These are phyloP conservation scores for Rubus parviflorus DNA, from an alignment of 306 rosid species.

Conservation along the genomic window DNA sequence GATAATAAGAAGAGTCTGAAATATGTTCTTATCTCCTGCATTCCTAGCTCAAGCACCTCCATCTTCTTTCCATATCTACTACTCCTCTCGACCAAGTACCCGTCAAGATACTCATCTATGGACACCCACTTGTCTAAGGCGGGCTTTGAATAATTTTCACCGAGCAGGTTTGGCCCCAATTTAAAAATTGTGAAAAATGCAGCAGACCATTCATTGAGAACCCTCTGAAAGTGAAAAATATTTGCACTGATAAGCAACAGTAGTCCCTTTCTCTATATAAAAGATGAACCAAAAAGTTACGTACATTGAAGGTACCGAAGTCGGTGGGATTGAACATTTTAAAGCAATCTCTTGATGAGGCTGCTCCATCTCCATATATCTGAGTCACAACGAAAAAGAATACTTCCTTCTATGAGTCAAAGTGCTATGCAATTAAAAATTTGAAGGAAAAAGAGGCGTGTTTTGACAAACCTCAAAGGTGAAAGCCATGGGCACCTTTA, in stretches of 20 bases:
- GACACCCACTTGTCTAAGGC: conserved; percentile 71
- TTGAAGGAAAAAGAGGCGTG: conserved; percentile 14
- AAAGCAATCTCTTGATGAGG: conserved; percentile 84
- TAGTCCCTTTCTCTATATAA: neutral
- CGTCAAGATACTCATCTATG: conserved; percentile 91
- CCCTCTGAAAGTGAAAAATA: conserved; percentile 59
- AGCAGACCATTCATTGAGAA: conserved; percentile 86
- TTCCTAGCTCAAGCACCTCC: conserved; percentile 93
- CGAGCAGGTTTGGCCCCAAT: conserved; percentile 59
- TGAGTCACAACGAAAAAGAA: conserved; percentile 27
- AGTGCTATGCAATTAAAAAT: neutral
- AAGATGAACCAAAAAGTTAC: conserved; percentile 14
- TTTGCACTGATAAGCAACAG: neutral
- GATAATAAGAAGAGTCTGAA: conserved; percentile 93
- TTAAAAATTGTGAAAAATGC: conserved; percentile 85
- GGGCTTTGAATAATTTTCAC: conserved; percentile 39
- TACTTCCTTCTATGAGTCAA: conserved; percentile 12
- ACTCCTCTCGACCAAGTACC: conserved; percentile 88
- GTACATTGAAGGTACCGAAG: conserved; percentile 58
- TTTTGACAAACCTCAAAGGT: conserved; percentile 86
- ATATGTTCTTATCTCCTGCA: conserved; percentile 98
- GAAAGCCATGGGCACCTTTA: conserved; percentile 86
- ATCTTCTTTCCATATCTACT: conserved; percentile 92
- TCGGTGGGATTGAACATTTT: conserved; percentile 96
- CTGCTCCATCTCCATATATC: conserved; percentile 87